These are phyloP conservation scores for Rhizopus arrhizus DNA, from an alignment of 371 early-diverging fungal species.

Conservation along the genomic window DNA sequence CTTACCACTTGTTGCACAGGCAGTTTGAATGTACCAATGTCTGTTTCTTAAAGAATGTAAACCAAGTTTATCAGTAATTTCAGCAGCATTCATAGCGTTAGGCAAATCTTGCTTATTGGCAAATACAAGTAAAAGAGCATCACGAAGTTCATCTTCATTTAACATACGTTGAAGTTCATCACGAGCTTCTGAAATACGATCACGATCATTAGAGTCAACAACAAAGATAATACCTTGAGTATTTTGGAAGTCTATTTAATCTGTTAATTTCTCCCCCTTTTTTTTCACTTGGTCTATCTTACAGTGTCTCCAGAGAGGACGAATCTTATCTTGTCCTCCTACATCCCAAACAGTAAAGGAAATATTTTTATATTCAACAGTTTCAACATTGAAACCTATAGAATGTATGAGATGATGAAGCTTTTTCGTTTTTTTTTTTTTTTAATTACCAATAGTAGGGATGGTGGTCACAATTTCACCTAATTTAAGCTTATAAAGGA, in stretches of 20 bases:
- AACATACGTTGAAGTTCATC: conserved; percentile 90
- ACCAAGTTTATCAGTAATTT: conserved; percentile 89
- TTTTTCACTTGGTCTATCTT: conserved; percentile 20
- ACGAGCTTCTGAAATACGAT: conserved; percentile 83
- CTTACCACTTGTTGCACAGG: conserved; percentile 90
- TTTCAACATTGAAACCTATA: conserved; percentile 89
- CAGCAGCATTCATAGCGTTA: conserved; percentile 91
- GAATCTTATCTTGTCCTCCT: conserved; percentile 75
- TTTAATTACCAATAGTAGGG: conserved; percentile 72
- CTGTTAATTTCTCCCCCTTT: neutral
- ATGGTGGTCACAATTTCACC: conserved; percentile 97
- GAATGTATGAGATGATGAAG: neutral
- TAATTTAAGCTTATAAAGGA: conserved; percentile 83
- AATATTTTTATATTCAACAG: conserved; percentile 95
- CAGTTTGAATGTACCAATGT: conserved; percentile 90
- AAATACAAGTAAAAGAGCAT: conserved; percentile 89
- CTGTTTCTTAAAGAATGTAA: conserved; percentile 84
- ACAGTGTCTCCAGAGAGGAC: conserved; percentile 59
- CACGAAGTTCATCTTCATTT: conserved; percentile 91
- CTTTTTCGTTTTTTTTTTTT: neutral
- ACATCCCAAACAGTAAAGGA: conserved; percentile 97
- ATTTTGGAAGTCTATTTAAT: conserved; percentile 83
- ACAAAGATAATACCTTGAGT: conserved; percentile 97
- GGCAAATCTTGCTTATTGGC: conserved; percentile 97
- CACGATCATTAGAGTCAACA: conserved; percentile 92